Percentiles rank a stretch among this genome's conserved stretches.
Evolutionary conservation across 441 rosid genomes (phyloP).

Genomic region (Melastoma candidum): DNA sequence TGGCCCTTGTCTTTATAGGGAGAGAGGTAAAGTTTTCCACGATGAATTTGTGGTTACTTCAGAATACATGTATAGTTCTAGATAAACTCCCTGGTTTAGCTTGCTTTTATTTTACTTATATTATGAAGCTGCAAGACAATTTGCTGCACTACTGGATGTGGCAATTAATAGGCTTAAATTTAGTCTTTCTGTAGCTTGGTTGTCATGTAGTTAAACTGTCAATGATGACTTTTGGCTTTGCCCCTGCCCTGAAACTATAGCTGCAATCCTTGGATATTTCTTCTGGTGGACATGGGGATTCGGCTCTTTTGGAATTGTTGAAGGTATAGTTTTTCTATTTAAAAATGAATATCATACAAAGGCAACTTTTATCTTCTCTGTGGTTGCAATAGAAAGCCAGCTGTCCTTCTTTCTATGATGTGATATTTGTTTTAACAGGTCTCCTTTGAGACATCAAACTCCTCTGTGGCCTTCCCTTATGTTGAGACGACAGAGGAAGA

Average conservation of each 20-base stretch:
- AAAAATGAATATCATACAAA: too few species aligned
- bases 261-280: slow-evolving; percentile 65
- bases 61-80: too few species aligned
- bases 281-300: slow-evolving; percentile 37
- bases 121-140: too few species aligned
- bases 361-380: too few species aligned
- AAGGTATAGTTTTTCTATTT: slow-evolving; percentile 30
- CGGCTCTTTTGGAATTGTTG: slow-evolving; percentile 53
- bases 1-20: slow-evolving; percentile 82
- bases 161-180: too few species aligned
- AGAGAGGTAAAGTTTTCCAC: slow-evolving; percentile 44
- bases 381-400: too few species aligned
- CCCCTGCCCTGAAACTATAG: slow-evolving; percentile 28
- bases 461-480: slow-evolving; percentile 90
- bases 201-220: too few species aligned
- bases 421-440: slow-evolving; percentile 30
- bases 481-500: slow-evolving; percentile 57
- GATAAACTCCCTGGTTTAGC: too few species aligned
- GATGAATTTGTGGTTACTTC: too few species aligned
- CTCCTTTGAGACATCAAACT: slow-evolving; percentile 53
- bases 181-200: too few species aligned
- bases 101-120: too few species aligned
- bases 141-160: too few species aligned
- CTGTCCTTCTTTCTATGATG: not conserved
- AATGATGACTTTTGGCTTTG: slow-evolving; percentile 6